Base-by-base conservation (phyloP, 371 early-diverging fungal species). In the Circinella minor region DNA sequence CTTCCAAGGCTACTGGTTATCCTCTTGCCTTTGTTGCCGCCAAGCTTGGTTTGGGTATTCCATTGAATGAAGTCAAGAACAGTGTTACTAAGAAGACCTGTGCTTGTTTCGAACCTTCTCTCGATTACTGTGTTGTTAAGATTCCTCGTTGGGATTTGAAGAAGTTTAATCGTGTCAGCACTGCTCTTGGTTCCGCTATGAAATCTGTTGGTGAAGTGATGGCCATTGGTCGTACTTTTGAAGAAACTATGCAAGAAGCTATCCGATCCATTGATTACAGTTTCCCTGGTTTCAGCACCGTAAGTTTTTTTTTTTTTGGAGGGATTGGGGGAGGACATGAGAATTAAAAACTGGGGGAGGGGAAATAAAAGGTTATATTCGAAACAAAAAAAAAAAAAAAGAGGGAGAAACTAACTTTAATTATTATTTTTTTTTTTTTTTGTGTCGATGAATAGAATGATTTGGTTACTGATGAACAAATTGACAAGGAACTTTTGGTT, bases 131-230 rank as follows among this genome's bases (percentile, higher is more conserved):
- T 51, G 96, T 98, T 38, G 90, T 91, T 72, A 98, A 98, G 88
- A 95, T 98, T 73, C 98, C 98, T 70, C 92, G 96, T 46, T 98
- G 97, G 97, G 98, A 98, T 79, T 81, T 98, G 73, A 85, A 81
- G 70, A 98, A 98, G 84, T 98, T 98, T 83, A 86, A 89, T 68
- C 94, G 91, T 70, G 98, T 96, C 34, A 83, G 87, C 67, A 88
- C 91, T 66, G 87, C 91, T 51, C 87, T 96, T 61, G 94, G 95
- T 15, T 91, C 91, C 37, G 83, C 89, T 51, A 96, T 96, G 98
- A 98, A 98, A 82, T 90, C 91, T 73, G 97, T 98, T 5, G 98
- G 98, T 74, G 98, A 98, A 76, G 96, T 96, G 63, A 98, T 98
- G 98, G 95, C 96, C 8, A 95, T 98, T 68, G 98, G 97, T 34